phyloP scores from a whole-genome alignment of 768 basidiomycete species.

The Mycena rosella region DNA sequence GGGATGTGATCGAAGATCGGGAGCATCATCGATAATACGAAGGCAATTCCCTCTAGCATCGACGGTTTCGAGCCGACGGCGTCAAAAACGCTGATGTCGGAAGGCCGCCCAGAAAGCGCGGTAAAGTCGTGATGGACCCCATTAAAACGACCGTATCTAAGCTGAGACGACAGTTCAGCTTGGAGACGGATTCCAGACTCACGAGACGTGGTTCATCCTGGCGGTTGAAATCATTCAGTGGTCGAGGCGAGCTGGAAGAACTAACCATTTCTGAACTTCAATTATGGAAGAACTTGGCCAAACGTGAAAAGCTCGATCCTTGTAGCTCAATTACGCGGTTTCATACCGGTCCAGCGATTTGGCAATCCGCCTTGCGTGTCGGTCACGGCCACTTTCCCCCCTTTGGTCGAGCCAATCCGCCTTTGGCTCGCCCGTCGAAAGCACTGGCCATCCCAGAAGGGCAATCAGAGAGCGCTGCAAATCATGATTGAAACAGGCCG shows the following conservation, averaged over 20 bases:
- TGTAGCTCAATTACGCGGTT: too few relatives aligned
- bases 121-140: slow-evolving; percentile 21
- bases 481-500: too few relatives aligned
- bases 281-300: too few relatives aligned
- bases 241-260: not conserved
- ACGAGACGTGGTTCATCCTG: slow-evolving; percentile 31
- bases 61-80: slow-evolving; percentile 1
- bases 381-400: too few relatives aligned
- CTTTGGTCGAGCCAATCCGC: too few relatives aligned
- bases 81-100: not conserved
- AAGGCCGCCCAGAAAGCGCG: slow-evolving; percentile 4
- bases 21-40: not conserved
- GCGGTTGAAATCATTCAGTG: too few relatives aligned
- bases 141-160: slow-evolving; percentile 22
- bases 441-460: too few relatives aligned
- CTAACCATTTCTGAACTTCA: slow-evolving; percentile 24
- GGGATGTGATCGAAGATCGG: not conserved
- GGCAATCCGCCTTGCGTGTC: too few relatives aligned
- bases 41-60: not conserved
- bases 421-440: too few relatives aligned
- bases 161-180: not conserved
- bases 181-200: not conserved
- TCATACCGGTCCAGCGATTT: too few relatives aligned
- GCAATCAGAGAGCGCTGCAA: too few relatives aligned
- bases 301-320: too few relatives aligned